Evolutionary conservation across 306 rosid genomes (phyloP).

Genomic region (Sesbania bispinosa): DNA sequence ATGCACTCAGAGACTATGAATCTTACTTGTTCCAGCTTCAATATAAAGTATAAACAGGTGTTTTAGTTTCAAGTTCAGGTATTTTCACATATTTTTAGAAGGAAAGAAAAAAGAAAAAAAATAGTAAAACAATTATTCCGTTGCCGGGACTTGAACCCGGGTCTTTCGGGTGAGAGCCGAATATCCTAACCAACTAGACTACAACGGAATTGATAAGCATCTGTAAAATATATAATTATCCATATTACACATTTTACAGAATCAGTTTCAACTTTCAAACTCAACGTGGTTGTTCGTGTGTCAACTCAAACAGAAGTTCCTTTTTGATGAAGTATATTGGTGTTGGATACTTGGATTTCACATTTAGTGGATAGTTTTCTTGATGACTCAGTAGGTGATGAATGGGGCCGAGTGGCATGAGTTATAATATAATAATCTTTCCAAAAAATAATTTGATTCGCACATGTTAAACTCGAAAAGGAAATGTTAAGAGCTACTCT

Average conservation of each 20-base stretch:
- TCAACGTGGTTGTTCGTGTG: neutral
- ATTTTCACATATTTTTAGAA: too few species aligned
- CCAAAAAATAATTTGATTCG: neutral
- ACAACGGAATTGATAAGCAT: conserved; percentile 40
- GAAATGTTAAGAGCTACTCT: neutral
- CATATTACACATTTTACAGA: too few species aligned
- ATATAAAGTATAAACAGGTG: neutral
- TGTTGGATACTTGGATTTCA: neutral
- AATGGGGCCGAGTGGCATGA: neutral
- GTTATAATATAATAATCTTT: neutral
- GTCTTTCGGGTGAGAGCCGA: too few species aligned
- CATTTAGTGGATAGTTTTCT: neutral
- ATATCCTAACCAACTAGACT: conserved; percentile 48
- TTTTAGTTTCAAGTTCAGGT: neutral
- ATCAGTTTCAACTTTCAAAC: too few species aligned
- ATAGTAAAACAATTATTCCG: neutral
- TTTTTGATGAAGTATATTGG: neutral
- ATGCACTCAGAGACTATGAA: neutral
- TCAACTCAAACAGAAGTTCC: neutral
- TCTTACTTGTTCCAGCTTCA: neutral
- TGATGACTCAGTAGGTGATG: neutral
- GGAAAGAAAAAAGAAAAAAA: too few species aligned
- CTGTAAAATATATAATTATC: too few species aligned
- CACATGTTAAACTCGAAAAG: neutral
- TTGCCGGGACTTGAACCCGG: too few species aligned